These are phyloP conservation scores for fission yeast (Schizosaccharomyces pombe) DNA, from an alignment of 805 yeast species.

Conservation along the genomic window DNA sequence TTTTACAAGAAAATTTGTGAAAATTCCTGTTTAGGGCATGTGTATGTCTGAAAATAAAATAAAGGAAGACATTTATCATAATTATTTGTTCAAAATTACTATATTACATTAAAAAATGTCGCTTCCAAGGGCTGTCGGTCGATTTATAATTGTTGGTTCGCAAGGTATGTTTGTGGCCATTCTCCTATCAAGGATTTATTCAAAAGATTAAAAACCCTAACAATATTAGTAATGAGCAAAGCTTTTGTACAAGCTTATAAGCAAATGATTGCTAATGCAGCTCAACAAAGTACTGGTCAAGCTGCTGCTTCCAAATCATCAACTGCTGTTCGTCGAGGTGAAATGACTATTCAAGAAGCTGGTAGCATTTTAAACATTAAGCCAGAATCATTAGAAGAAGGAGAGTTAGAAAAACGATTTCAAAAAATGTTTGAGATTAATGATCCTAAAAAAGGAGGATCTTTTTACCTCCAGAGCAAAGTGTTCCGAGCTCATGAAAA, in stretches of 20 bases:
- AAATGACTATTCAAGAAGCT: slow-evolving; percentile 72
- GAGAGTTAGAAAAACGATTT: slow-evolving; percentile 42
- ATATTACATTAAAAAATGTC: neutral
- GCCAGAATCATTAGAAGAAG: slow-evolving; percentile 24
- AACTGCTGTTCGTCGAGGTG: slow-evolving; percentile 28
- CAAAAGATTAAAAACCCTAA: neutral
- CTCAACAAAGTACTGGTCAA: slow-evolving; percentile 34
- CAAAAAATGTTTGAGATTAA: slow-evolving; percentile 69
- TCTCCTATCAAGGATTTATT: neutral
- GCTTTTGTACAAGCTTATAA: slow-evolving; percentile 94
- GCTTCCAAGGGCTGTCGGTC: neutral
- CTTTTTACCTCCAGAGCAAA: slow-evolving; percentile 80
- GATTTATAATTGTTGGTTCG: neutral
- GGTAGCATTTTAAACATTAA: slow-evolving; percentile 73
- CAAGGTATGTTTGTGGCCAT: neutral
- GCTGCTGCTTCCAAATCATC: neutral
- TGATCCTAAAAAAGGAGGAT: slow-evolving; percentile 85
- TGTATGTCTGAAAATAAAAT: neutral
- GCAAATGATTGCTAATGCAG: slow-evolving; percentile 88
- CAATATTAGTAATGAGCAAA: slow-evolving; percentile 48
- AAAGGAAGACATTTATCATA: neutral
- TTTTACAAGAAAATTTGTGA: too few species aligned
- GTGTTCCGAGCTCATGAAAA: slow-evolving; percentile 88
- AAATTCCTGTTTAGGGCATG: too few species aligned
- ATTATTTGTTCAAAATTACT: neutral